Conservation (phyloP, 1,284 basidiomycete species). For the Ceratobasidium sp. region DNA sequence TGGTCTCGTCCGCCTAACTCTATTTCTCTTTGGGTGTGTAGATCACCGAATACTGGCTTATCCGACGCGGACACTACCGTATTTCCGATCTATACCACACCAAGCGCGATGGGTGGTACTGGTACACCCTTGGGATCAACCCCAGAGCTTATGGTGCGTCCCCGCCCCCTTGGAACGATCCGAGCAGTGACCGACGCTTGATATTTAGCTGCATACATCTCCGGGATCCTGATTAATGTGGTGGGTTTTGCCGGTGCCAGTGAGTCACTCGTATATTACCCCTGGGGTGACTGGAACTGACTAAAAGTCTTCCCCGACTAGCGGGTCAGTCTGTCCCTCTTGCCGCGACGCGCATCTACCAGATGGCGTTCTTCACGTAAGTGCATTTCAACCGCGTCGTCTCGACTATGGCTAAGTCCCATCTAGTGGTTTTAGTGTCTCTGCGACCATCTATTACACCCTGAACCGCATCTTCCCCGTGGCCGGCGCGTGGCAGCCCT, state of each 20-base stretch:
- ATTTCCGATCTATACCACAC: conserved; percentile 79
- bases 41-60: conserved; percentile 85
- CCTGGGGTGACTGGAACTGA: background rate
- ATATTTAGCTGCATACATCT: conserved; percentile 67
- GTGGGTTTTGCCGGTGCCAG: conserved; percentile 76
- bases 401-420: background rate
- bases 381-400: background rate
- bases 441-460: conserved; percentile 71
- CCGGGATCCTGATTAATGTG: conserved; percentile 85
- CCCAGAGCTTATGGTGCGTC: conserved; percentile 65
- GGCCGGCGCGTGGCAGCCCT: conserved; percentile 64
- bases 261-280: conserved; percentile 9
- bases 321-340: conserved; percentile 71
- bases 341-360: conserved; percentile 76
- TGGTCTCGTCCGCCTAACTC: conserved; percentile 3
- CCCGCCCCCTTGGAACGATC: conserved; percentile 39
- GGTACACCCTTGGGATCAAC: conserved; percentile 82
- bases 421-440: conserved; percentile 71
- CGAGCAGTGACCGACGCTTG: conserved; percentile 48
- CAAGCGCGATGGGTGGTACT: conserved; percentile 75
- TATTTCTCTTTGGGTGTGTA: conserved; percentile 51
- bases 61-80: conserved; percentile 78
- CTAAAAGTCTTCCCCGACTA: conserved; percentile 53
- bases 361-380: conserved; percentile 79
- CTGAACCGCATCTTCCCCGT: conserved; percentile 73